Percentiles rank a stretch among this genome's conserved stretches.
phyloP scores from a whole-genome alignment of 2,329 filamentous ascomycete genomes.

The Talaromyces marneffei region DNA sequence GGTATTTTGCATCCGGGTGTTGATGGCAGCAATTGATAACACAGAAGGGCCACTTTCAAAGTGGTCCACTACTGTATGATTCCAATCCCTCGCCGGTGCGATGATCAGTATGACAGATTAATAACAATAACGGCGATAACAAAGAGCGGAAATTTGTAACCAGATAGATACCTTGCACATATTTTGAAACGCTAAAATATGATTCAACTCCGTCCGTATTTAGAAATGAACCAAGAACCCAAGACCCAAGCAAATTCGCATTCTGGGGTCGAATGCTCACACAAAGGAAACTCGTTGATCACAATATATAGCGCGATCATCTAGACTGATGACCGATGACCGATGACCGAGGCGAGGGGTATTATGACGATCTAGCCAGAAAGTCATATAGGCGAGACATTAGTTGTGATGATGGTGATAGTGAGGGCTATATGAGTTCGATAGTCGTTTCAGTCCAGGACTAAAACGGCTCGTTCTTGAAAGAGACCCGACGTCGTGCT shows the following conservation, averaged over 20 bases:
- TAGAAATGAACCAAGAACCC: slow-evolving; percentile 8
- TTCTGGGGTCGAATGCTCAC: slow-evolving; percentile 6
- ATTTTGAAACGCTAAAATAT: slow-evolving; percentile 9
- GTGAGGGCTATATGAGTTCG: slow-evolving; percentile 27
- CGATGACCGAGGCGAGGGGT: slow-evolving; percentile 5
- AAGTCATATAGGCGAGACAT: neutral
- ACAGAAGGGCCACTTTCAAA: slow-evolving; percentile 2
- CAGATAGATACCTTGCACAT: slow-evolving; percentile 4
- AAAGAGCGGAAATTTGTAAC: slow-evolving; percentile 11
- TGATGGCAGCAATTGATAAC: neutral
- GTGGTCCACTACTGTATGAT: neutral
- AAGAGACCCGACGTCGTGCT: slow-evolving; percentile 60
- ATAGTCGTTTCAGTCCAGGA: slow-evolving; percentile 32
- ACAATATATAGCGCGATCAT: slow-evolving; percentile 12
- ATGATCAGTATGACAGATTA: neutral
- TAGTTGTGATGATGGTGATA: slow-evolving; percentile 9
- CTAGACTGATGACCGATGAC: slow-evolving; percentile 9
- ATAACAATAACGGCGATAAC: slow-evolving; percentile 8
- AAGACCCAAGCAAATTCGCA: slow-evolving; percentile 6
- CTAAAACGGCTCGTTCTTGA: slow-evolving; percentile 39
- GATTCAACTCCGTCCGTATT: slow-evolving; percentile 10
- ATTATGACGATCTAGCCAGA: neutral
- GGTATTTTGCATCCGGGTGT: neutral
- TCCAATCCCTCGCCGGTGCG: neutral
- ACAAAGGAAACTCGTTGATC: slow-evolving; percentile 23